Evolutionary conservation across 2,329 filamentous ascomycete genomes (phyloP), one percentile per base, ranked within the genome.

Genomic region (Colletotrichum liaoningense): DNA sequence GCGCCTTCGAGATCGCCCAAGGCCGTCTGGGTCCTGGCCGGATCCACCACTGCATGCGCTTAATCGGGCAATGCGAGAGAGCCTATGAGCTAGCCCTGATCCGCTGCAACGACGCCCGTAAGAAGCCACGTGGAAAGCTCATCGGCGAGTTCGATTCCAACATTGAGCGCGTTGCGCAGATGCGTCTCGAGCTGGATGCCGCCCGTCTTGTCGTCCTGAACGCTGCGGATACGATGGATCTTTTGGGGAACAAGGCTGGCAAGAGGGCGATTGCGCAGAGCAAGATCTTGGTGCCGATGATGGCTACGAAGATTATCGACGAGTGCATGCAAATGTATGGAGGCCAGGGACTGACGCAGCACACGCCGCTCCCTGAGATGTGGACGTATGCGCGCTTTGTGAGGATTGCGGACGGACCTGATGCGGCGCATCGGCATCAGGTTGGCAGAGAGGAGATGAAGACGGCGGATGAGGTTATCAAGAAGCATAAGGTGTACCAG

Each of bases 211-310:
- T 49, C 42, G 42, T 49, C 8, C 19, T 49, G 42, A 49, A 49
- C 42, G 42, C 42, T 7, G 42, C 42, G 7, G 42, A 49, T 11
- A 49, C 42, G 7, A 49, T 49, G 19, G 42, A 49, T 4, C 19
- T 49, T 1, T 5, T 49, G 42, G 42, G 42, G 76, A 94, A 96
- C 78, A 98, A 98, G 87, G 91, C 91, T 75, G 95, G 96, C 0
- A 90, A 98, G 75, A 94, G 93, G 82, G 95, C 98, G 83, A 99
- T 99, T 77, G 96, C 95, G n/a, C 91, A 98, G 85, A 96, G 96
- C 77, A 99, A 99, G 88, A 93, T 98, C 1, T 89, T 98, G 14
- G 93, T 97, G 7, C 97, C 97, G 0, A 88, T 91, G 79, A 94
- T 93, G 78, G 92, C 94, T 2, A 88, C 98, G 76, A 91, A 91